A percentile compares a stretch with the other conserved stretches of the same genome.
Evolutionary conservation across 495 filamentous ascomycete species (phyloP).

Genomic region (Xylaria flabelliformis): DNA sequence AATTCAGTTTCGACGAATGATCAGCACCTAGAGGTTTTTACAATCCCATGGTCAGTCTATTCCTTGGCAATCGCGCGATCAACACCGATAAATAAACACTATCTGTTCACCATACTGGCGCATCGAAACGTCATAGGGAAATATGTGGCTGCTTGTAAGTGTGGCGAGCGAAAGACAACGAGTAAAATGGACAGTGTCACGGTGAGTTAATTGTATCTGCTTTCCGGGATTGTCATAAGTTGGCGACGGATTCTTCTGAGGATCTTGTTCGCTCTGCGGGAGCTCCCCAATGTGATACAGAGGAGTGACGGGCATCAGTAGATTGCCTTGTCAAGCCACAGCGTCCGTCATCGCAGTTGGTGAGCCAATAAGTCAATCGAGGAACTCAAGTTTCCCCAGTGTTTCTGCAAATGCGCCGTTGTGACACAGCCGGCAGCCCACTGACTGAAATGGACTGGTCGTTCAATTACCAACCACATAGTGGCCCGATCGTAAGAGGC

Average conservation of each 20-base stretch:
- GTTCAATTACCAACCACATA: not conserved
- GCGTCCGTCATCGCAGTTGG: constrained; percentile 9
- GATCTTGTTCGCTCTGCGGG: constrained; percentile 19
- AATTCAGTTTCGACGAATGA: not conserved
- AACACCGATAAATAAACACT: not conserved
- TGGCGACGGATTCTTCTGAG: constrained; percentile 18
- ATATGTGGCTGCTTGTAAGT: not conserved
- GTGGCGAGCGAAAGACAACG: constrained; percentile 4
- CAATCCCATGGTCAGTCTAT: constrained; percentile 15
- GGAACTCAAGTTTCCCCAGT: not conserved
- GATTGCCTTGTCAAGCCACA: constrained; percentile 15
- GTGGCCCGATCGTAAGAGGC: constrained; percentile 20
- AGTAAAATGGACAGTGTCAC: not conserved
- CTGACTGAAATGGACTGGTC: not conserved
- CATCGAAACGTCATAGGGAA: not conserved
- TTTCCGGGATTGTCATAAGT: constrained; percentile 5
- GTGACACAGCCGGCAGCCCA: not conserved
- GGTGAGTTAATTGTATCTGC: constrained; percentile 4
- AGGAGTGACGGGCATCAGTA: not conserved
- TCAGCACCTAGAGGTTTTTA: constrained; percentile 20
- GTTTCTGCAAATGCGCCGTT: constrained; percentile 21
- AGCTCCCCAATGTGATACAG: constrained; percentile 10
- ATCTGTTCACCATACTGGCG: constrained; percentile 11
- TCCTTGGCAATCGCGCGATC: not conserved
- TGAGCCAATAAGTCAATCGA: constrained; percentile 13